Base-by-base conservation (phyloP, 1,284 basidiomycete genomes). In the Fomitopsis palustris region DNA sequence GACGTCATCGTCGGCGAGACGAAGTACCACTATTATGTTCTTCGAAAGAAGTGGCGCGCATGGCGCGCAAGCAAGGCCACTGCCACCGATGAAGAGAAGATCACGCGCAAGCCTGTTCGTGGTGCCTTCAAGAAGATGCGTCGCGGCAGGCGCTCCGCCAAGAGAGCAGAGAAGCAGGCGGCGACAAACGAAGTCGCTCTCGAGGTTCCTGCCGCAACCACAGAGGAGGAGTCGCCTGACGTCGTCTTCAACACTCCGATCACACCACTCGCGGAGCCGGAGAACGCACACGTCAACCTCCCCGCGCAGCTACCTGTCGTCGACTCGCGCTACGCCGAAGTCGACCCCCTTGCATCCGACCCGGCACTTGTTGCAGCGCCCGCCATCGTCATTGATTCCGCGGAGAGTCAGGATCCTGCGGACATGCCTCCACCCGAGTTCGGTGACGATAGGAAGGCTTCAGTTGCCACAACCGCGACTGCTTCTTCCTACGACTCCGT, bases 1-100 rank as follows among this genome's bases (percentile, higher is more conserved):
- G 64, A 63, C 43, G 64, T 65, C 56, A 60, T 65, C 56, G 33
- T 45, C n/a, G 64, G 62, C 49, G 62, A 65, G 57, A n/a, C 59
- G 16, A 61, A 62, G 53, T 65, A 63, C 59, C 52, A 38, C 33
- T 31, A 59, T 29, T 63, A 59, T 62, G 56, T 63, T 17, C 54
- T 60, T 5, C 42, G 55, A 33, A 61, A 61, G 49, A 56, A 57
- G 58, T 55, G 25, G 31, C 55, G 55, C 10, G 35, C 39, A 10
- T 60, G 62, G 41, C 55, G 55, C n/a, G 58, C 45, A 9, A 39
- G 39, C 27, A 53, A 51, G 23, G n/a, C 56, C 41, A 54, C 45
- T 38, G 52, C 33, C 17, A 35, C 43, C 27, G 62, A 65, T 53
- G 53, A 62, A 45, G 64, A 65, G 60, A 56, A 45, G 54, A 55